Conservation (phyloP, 1,284 basidiomycete species). For the Albatrellus sp. region DNA sequence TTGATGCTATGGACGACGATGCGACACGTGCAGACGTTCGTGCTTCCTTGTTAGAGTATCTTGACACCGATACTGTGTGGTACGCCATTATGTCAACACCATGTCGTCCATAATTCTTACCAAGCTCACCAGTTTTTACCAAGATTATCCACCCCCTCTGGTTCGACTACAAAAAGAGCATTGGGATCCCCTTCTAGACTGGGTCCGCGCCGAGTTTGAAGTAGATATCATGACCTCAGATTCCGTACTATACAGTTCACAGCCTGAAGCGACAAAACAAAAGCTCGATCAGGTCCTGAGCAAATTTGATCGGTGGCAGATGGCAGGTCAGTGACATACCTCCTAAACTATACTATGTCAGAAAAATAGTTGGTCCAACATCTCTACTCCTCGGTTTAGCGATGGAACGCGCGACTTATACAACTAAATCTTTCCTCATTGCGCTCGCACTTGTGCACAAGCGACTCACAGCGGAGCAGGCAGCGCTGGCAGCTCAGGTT, state of each 20-base stretch:
- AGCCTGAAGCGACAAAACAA: slow-evolving; percentile 54
- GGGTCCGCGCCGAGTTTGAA: slow-evolving; percentile 59
- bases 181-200: slow-evolving; percentile 83
- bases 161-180: slow-evolving; percentile 75
- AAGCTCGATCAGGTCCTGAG: slow-evolving; percentile 48
- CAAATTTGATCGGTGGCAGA: slow-evolving; percentile 68
- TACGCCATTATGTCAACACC: slow-evolving; percentile 21
- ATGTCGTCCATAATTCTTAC: neutral
- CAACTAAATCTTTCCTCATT: slow-evolving; percentile 88
- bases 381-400: slow-evolving; percentile 31
- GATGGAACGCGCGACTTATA: slow-evolving; percentile 85
- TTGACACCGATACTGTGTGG: slow-evolving; percentile 96
- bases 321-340: slow-evolving; percentile 58
- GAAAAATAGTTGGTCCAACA: neutral
- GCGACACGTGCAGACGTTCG: slow-evolving; percentile 53
- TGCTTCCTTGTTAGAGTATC: slow-evolving; percentile 69
- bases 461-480: slow-evolving; percentile 71
- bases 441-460: slow-evolving; percentile 75
- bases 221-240: slow-evolving; percentile 58
- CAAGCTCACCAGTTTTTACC: slow-evolving; percentile 56
- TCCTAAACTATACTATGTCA: neutral
- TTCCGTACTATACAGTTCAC: slow-evolving; percentile 56
- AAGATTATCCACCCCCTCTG: slow-evolving; percentile 64
- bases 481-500: slow-evolving; percentile 77
- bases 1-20: slow-evolving; percentile 66